Evolutionary conservation across 2,329 filamentous ascomycete genomes (phyloP).

Genomic region (Colletotrichum filicis): DNA sequence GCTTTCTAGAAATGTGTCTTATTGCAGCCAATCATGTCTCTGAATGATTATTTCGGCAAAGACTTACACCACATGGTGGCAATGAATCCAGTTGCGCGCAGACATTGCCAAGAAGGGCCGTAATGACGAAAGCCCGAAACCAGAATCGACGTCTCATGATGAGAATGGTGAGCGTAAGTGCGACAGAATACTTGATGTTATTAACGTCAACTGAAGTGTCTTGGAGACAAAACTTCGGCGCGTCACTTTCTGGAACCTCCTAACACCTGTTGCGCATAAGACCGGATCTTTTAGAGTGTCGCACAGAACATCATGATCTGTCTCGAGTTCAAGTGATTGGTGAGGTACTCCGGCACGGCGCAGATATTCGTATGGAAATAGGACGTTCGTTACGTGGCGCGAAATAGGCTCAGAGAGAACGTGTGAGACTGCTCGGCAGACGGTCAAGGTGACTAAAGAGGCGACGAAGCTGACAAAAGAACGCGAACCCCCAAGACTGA

Average conservation of each 20-base stretch:
- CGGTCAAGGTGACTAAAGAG: background rate
- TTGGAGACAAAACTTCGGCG: background rate
- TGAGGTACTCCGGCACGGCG: background rate
- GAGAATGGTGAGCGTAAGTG: background rate
- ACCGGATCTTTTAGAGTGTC: conserved; percentile 26
- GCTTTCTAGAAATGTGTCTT: background rate
- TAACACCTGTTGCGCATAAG: conserved; percentile 7
- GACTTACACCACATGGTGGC: conserved; percentile 35
- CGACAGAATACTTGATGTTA: background rate
- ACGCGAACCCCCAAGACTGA: background rate
- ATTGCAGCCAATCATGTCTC: background rate
- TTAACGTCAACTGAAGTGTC: background rate
- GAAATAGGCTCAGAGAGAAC: background rate
- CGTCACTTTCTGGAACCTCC: background rate
- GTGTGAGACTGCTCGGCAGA: background rate
- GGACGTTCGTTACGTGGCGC: background rate
- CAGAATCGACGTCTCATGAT: conserved; percentile 17
- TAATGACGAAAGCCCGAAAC: background rate
- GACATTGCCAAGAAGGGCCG: conserved; percentile 1
- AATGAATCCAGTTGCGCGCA: conserved; percentile 29
- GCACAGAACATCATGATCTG: conserved; percentile 27
- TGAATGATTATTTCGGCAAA: no score
- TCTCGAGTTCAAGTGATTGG: background rate
- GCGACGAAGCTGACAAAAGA: background rate
- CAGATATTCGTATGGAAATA: background rate